Evolutionary conservation across 1,139 yeast species (phyloP).

Genomic region (Magnusiomyces starmeri): DNA sequence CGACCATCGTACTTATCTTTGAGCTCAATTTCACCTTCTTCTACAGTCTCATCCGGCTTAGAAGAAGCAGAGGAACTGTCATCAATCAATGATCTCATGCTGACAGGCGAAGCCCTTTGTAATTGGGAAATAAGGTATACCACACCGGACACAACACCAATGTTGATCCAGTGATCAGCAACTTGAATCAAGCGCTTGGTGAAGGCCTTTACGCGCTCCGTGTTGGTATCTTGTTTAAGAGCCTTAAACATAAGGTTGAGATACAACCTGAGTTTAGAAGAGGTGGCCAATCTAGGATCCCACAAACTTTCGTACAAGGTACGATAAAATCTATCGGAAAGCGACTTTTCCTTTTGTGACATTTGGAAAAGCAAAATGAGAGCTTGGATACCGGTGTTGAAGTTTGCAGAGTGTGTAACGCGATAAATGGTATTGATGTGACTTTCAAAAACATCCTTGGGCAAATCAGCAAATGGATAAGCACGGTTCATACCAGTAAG

Average conservation of each 20-base stretch:
- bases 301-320: conserved; percentile 84
- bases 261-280: conserved; percentile 78
- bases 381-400: conserved; percentile 92
- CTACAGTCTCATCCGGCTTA: conserved; percentile 6
- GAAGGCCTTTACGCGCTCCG: conserved; percentile 73
- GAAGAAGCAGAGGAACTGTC: conserved; percentile 2
- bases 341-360: conserved; percentile 26
- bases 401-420: conserved; percentile 90
- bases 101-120: conserved; percentile 44
- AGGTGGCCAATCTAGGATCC: conserved; percentile 72
- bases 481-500: conserved; percentile 95
- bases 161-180: conserved; percentile 75
- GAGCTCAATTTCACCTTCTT: conserved; percentile 24
- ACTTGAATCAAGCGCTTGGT: conserved; percentile 85
- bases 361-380: conserved; percentile 78
- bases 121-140: conserved; percentile 68
- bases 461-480: conserved; percentile 80
- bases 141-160: conserved; percentile 91
- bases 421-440: conserved; percentile 81
- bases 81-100: conserved; percentile 41
- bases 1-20: conserved; percentile 60
- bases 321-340: conserved; percentile 69
- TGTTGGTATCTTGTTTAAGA: conserved; percentile 60
- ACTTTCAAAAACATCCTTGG: conserved; percentile 60
- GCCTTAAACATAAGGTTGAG: conserved; percentile 80